These are phyloP conservation scores for Septoria linicola DNA, from an alignment of 2,329 filamentous ascomycete genomes.

Conservation along the genomic window DNA sequence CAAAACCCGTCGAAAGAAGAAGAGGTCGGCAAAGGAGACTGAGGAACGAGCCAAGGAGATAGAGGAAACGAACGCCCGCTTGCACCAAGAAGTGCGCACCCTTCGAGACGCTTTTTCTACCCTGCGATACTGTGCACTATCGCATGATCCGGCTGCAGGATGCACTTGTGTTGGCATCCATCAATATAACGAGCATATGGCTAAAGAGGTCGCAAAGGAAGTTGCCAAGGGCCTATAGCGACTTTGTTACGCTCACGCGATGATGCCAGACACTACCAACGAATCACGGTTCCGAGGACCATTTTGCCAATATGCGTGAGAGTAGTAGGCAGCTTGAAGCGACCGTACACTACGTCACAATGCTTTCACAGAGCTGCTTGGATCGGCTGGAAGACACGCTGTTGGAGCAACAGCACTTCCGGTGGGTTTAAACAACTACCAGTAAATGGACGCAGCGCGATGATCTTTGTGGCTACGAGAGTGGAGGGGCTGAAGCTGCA, in stretches of 20 bases:
- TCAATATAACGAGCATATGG: constrained; percentile 12
- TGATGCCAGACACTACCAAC: too few relatives aligned
- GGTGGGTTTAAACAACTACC: too few relatives aligned
- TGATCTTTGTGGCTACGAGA: too few relatives aligned
- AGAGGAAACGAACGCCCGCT: constrained; percentile 4
- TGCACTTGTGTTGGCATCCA: constrained; percentile 13
- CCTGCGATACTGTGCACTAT: constrained; percentile 10
- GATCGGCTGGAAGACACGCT: too few relatives aligned
- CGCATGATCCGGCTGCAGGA: constrained; percentile 10
- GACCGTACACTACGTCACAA: too few relatives aligned
- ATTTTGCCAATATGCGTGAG: too few relatives aligned
- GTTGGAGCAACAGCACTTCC: too few relatives aligned
- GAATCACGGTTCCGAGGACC: not conserved
- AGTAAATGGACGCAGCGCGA: too few relatives aligned
- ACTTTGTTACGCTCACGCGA: not conserved
- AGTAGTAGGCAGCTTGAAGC: too few relatives aligned
- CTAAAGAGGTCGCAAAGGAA: constrained; percentile 11
- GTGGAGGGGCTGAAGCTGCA: too few relatives aligned
- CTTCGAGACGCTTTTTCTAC: constrained; percentile 12
- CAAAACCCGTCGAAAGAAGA: constrained; percentile 18
- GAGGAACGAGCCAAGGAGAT: constrained; percentile 13
- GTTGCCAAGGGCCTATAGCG: not conserved
- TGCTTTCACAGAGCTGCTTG: too few relatives aligned
- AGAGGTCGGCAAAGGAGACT: constrained; percentile 14
- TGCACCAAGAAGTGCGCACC: constrained; percentile 14